Percentiles rank a stretch among this genome's conserved stretches.
These are phyloP conservation scores for Moesziomyces antarcticus DNA, from an alignment of 1,284 basidiomycete genomes.

Conservation along the genomic window DNA sequence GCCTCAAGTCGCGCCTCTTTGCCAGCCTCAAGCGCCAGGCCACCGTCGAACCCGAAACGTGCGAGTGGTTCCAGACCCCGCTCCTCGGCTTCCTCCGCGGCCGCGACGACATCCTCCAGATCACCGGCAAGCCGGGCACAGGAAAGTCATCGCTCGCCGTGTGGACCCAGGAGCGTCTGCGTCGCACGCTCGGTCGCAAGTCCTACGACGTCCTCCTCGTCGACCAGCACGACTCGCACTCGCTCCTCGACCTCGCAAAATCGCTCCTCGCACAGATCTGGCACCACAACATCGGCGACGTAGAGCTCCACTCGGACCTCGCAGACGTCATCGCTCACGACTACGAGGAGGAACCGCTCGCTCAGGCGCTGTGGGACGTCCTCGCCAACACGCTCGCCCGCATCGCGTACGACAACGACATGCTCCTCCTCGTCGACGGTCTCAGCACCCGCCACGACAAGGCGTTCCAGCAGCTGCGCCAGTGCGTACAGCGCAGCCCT, in stretches of 20 bases:
- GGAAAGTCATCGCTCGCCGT: slow-evolving; percentile 6
- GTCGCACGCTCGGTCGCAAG: slow-evolving; percentile 3
- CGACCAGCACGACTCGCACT: slow-evolving; percentile 5
- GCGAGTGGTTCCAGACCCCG: slow-evolving; percentile 10
- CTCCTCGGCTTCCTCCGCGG: slow-evolving; percentile 6
- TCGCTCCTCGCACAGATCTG: slow-evolving; percentile 3
- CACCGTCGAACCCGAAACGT: slow-evolving; percentile 2
- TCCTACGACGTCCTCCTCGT: slow-evolving; percentile 8
- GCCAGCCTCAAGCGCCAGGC: slow-evolving; percentile 4
- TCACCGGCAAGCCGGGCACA: slow-evolving; percentile 2
- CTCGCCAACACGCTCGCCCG: background rate
- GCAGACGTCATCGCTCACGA: background rate
- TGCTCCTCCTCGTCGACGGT: slow-evolving; percentile 2
- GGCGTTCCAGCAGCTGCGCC: slow-evolving; percentile 2
- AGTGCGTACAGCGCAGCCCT: background rate
- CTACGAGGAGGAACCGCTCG: background rate
- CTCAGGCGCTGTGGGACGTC: background rate
- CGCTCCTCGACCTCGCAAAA: background rate
- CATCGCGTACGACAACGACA: background rate
- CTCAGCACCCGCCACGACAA: slow-evolving; percentile 3
- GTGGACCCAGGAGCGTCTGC: slow-evolving; percentile 4
- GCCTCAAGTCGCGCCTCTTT: slow-evolving; percentile 15
- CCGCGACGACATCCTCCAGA: slow-evolving; percentile 4
- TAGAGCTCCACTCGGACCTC: slow-evolving; percentile 1
- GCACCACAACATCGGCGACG: slow-evolving; percentile 2